Evolutionary conservation across 1,284 basidiomycete genomes (phyloP).

Genomic region (Moesziomyces sp.): DNA sequence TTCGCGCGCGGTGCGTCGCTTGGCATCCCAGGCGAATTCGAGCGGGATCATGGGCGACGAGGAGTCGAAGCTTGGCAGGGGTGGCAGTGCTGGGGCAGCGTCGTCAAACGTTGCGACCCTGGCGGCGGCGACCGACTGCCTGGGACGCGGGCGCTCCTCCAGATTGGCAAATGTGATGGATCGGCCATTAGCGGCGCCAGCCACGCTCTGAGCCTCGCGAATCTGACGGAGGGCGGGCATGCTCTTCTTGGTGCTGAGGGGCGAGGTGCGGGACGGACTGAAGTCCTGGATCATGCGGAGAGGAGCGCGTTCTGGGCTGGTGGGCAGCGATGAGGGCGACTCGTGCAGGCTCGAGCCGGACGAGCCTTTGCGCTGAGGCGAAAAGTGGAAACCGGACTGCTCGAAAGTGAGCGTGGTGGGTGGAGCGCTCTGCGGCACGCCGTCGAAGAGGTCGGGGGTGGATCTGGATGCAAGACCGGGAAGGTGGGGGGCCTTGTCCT

Average conservation of each 20-base stretch:
- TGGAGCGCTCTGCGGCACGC: slow-evolving; percentile 48
- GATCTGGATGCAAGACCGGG: slow-evolving; percentile 31
- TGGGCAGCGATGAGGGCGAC: slow-evolving; percentile 30
- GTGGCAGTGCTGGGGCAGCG: slow-evolving; percentile 31
- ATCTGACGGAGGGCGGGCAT: slow-evolving; percentile 48
- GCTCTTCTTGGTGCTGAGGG: slow-evolving; percentile 34
- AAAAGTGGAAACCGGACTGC: slow-evolving; percentile 35
- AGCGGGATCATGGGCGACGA: slow-evolving; percentile 46
- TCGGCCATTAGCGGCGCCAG: slow-evolving; percentile 4
- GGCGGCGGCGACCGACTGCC: slow-evolving; percentile 5
- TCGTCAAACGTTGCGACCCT: slow-evolving; percentile 17
- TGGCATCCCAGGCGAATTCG: slow-evolving; percentile 38
- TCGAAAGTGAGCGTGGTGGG: slow-evolving; percentile 52
- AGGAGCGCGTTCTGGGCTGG: slow-evolving; percentile 30
- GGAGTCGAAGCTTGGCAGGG: slow-evolving; percentile 38
- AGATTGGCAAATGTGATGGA: slow-evolving; percentile 25
- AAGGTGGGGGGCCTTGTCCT: slow-evolving; percentile 38
- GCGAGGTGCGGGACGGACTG: slow-evolving; percentile 20
- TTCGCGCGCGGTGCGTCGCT: slow-evolving; percentile 16
- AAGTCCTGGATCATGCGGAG: slow-evolving; percentile 9
- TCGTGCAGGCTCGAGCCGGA: slow-evolving; percentile 20
- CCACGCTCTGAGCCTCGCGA: slow-evolving; percentile 22
- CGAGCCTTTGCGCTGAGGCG: slow-evolving; percentile 26
- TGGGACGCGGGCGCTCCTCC: slow-evolving; percentile 15
- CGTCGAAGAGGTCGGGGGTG: slow-evolving; percentile 38